These are phyloP conservation scores for Fusarium cyanostomum DNA, from an alignment of 2,329 filamentous ascomycete species.

Conservation along the genomic window DNA sequence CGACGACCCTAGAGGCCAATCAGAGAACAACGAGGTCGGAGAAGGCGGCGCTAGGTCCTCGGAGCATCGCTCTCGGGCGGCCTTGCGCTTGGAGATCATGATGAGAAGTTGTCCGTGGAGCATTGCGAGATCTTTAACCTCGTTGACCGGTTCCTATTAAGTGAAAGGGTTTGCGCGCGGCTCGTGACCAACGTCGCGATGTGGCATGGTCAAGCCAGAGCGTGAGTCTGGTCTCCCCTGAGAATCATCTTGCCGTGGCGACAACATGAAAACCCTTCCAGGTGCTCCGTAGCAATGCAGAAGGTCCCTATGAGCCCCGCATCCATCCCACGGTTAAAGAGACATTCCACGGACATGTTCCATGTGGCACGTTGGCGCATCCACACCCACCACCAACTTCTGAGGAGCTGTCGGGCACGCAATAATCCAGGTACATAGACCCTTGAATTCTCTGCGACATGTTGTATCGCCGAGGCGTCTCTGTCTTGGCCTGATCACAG, in stretches of 20 bases:
- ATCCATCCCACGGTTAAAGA: conserved; percentile 15
- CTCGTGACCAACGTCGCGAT: conserved; percentile 2
- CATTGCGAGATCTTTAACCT: not conserved
- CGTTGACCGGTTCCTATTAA: not conserved
- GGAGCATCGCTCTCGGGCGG: conserved; percentile 43
- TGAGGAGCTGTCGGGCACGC: conserved; percentile 3
- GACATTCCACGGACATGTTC: conserved; percentile 26
- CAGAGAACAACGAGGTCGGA: conserved; percentile 13
- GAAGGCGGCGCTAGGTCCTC: conserved; percentile 36
- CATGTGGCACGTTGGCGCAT: conserved; percentile 23
- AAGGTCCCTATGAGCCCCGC: conserved; percentile 20
- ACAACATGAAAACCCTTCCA: conserved; percentile 11
- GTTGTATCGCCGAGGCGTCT: not conserved
- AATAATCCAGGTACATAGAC: conserved; percentile 3
- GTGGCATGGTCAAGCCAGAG: conserved; percentile 12
- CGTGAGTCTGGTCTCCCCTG: conserved; percentile 11
- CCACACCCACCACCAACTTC: conserved; percentile 9
- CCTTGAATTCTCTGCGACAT: not conserved
- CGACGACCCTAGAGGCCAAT: conserved; percentile 42
- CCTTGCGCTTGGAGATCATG: conserved; percentile 23
- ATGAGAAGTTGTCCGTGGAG: conserved; percentile 18
- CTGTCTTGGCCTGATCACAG: not conserved
- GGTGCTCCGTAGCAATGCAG: conserved; percentile 13
- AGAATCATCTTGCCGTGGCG: conserved; percentile 16
- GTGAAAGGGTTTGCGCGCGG: not conserved